These are phyloP conservation scores for Aaosphaeria pasadenensis DNA, from an alignment of 2,329 filamentous ascomycete species.

Conservation along the genomic window DNA sequence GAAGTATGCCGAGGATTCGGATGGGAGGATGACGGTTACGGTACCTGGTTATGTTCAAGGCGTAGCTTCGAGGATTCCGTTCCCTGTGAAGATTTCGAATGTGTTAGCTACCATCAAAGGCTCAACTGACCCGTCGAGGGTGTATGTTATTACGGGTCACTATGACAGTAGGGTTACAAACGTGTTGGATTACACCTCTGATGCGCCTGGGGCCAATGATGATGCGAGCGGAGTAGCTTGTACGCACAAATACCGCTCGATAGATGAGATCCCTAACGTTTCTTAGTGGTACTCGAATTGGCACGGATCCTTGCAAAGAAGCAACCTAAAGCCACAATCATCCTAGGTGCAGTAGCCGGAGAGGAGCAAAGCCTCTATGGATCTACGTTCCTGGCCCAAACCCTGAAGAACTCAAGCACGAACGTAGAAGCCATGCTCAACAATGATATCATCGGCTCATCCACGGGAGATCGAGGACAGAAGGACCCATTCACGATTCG, in stretches of 20 bases:
- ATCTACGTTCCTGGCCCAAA: slow-evolving; percentile 51
- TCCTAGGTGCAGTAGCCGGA: slow-evolving; percentile 56
- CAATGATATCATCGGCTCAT: slow-evolving; percentile 57
- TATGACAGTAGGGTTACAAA: slow-evolving; percentile 55
- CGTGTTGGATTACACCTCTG: slow-evolving; percentile 49
- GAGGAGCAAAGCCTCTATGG: slow-evolving; percentile 59
- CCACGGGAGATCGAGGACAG: slow-evolving; percentile 45
- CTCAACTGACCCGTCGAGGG: slow-evolving; percentile 45
- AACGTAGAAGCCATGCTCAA: slow-evolving; percentile 59
- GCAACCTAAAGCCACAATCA: slow-evolving; percentile 51
- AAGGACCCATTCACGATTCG: slow-evolving; percentile 52
- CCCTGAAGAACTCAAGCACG: slow-evolving; percentile 49
- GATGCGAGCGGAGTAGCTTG: slow-evolving; percentile 55
- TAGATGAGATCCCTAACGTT: slow-evolving; percentile 4
- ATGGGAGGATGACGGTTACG: slow-evolving; percentile 51
- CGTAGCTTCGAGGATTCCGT: slow-evolving; percentile 46
- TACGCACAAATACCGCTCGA: slow-evolving; percentile 9
- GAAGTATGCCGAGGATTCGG: slow-evolving; percentile 45
- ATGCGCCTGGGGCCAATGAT: slow-evolving; percentile 58
- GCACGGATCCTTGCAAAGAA: slow-evolving; percentile 51
- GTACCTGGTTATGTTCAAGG: slow-evolving; percentile 53
- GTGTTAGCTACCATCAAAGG: slow-evolving; percentile 50
- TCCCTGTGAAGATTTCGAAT: slow-evolving; percentile 54
- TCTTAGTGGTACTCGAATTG: slow-evolving; percentile 51
- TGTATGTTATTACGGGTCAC: slow-evolving; percentile 56